These are phyloP conservation scores for Terana coerulea DNA, from an alignment of 768 basidiomycete species.

Conservation along the genomic window DNA sequence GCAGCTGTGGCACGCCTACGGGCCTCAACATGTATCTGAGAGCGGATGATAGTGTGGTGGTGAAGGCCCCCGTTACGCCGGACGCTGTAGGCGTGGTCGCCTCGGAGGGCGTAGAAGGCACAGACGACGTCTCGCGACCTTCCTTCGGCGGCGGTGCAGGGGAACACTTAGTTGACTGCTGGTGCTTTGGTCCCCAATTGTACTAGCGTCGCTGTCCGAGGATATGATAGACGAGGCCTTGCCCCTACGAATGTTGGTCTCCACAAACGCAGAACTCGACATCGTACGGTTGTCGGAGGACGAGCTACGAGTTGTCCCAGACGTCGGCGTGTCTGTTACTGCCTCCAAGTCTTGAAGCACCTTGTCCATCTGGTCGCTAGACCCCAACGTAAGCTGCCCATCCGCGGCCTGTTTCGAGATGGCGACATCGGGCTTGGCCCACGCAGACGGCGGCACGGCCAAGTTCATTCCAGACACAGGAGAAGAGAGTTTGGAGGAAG, in stretches of 20 bases:
- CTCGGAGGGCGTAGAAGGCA: not conserved
- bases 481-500: too few species aligned
- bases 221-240: constrained; percentile 41
- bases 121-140: constrained; percentile 15
- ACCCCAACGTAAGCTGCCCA: constrained; percentile 41
- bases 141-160: too few species aligned
- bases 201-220: constrained; percentile 33
- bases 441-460: constrained; percentile 39
- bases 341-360: constrained; percentile 43
- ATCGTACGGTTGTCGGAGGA: constrained; percentile 11
- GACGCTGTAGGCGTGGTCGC: constrained; percentile 5
- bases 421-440: constrained; percentile 57
- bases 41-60: constrained; percentile 52
- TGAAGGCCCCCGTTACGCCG: constrained; percentile 37
- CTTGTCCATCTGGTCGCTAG: constrained; percentile 37
- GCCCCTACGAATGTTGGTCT: constrained; percentile 34
- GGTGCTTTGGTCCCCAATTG: constrained; percentile 21
- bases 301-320: constrained; percentile 19
- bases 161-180: constrained; percentile 6
- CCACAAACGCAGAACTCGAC: constrained; percentile 27
- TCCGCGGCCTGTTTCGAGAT: constrained; percentile 47
- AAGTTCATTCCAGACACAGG: not conserved
- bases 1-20: constrained; percentile 32
- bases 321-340: constrained; percentile 20
- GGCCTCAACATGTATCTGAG: constrained; percentile 53